phyloP scores from a whole-genome alignment of 2,329 filamentous ascomycete species.

The Endoconidiophora laricicola region DNA sequence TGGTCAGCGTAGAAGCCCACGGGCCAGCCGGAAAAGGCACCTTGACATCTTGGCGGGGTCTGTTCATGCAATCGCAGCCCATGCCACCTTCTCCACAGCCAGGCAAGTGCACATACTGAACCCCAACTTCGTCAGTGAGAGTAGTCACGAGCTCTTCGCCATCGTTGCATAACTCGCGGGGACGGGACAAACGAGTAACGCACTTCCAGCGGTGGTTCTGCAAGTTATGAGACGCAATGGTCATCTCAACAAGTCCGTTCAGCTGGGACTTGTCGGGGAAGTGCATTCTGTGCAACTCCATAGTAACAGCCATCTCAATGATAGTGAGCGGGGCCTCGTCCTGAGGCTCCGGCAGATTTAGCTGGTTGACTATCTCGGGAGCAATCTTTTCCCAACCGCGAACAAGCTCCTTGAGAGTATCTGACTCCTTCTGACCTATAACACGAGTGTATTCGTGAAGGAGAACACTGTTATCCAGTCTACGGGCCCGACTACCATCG shows the following conservation, averaged over 20 bases:
- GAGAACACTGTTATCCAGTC: conserved; percentile 32
- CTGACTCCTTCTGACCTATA: conserved; percentile 37
- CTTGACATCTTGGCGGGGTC: conserved; percentile 31
- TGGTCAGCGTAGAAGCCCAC: conserved; percentile 42
- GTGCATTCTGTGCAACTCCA: conserved; percentile 40
- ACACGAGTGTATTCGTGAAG: conserved; percentile 42
- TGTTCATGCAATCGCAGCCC: conserved; percentile 34
- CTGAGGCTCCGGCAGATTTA: conserved; percentile 28
- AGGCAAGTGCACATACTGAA: conserved; percentile 30
- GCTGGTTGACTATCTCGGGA: conserved; percentile 35
- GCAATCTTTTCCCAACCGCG: conserved; percentile 42
- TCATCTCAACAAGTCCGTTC: conserved; percentile 41
- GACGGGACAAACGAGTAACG: conserved; percentile 39
- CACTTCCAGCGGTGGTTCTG: conserved; percentile 44
- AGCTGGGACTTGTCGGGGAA: conserved; percentile 45
- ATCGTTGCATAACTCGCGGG: conserved; percentile 33
- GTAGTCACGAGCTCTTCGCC: conserved; percentile 25
- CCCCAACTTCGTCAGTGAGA: conserved; percentile 31
- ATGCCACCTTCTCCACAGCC: conserved; percentile 32
- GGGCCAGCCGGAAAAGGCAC: conserved; percentile 41
- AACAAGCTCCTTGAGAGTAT: conserved; percentile 35
- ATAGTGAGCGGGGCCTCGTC: conserved; percentile 39
- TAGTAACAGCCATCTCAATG: conserved; percentile 44
- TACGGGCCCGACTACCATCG: conserved; percentile 31
- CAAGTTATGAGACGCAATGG: conserved; percentile 35